Conservation (phyloP, 1,139 yeast genomes). For the Blastobotrys aristatus region DNA sequence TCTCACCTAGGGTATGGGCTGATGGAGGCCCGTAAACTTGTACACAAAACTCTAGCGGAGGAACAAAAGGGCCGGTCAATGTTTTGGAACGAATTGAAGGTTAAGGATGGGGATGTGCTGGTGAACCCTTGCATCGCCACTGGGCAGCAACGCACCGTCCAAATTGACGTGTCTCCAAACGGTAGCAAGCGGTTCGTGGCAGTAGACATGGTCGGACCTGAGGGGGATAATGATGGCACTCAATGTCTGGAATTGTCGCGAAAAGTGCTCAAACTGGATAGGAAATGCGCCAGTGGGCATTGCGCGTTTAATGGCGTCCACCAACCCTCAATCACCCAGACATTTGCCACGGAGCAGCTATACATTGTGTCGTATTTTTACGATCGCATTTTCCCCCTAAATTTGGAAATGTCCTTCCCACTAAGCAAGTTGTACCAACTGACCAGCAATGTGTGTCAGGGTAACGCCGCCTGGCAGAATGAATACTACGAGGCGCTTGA, state of each 20-base stretch:
- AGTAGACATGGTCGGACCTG: slow-evolving; percentile 70
- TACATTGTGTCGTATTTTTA: slow-evolving; percentile 84
- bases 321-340: slow-evolving; percentile 79
- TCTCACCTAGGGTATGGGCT: slow-evolving; percentile 91
- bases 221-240: slow-evolving; percentile 41
- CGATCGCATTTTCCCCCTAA: slow-evolving; percentile 82
- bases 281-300: slow-evolving; percentile 61
- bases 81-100: slow-evolving; percentile 9
- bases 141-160: slow-evolving; percentile 45
- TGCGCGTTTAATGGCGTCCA: slow-evolving; percentile 93
- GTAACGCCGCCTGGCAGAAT: slow-evolving; percentile 63
- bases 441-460: slow-evolving; percentile 74
- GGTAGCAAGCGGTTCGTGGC: slow-evolving; percentile 20
- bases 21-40: slow-evolving; percentile 83
- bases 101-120: slow-evolving; percentile 29
- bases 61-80: slow-evolving; percentile 11
- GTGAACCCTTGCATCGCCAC: slow-evolving; percentile 81
- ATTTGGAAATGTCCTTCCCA: slow-evolving; percentile 78
- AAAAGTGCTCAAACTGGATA: slow-evolving; percentile 67
- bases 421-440: slow-evolving; percentile 67
- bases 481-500: slow-evolving; percentile 53
- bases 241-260: slow-evolving; percentile 81
- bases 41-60: slow-evolving; percentile 44
- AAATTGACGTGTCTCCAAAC: slow-evolving; percentile 19
- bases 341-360: slow-evolving; percentile 69